Evolutionary conservation across 768 basidiomycete genomes (phyloP), one percentile per base, ranked within the genome.

Genomic region (Mycena polygramma): DNA sequence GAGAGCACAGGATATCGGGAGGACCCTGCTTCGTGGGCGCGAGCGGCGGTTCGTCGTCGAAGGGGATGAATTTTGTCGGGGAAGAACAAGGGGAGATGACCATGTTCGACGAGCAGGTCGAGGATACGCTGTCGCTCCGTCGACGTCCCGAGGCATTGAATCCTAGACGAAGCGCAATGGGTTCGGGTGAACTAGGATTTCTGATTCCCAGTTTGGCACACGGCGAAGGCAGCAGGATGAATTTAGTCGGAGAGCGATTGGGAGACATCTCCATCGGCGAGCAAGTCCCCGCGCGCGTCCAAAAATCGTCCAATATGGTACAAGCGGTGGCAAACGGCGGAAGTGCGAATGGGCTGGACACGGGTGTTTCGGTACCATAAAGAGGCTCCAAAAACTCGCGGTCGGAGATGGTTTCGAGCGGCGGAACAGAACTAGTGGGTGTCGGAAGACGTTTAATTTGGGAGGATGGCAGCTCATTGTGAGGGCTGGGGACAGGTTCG

Each of bases 241-340:
- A 45, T 57, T 30, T 46, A 8, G 68, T 70, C 11, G 62, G 68
- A 46, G 68, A 69, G 22, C 41, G 39, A 22, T 36, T 22, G 45
- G 61, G 68, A 43, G 68, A 69, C 39, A 69, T 58, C 8, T 57
- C 48, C 68, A 69, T 64, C 1, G 68, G 55, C 35, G 61, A 57
- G 48, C 54, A 69, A 35, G 68, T 52, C 1, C 26, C 61, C 7
- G 54, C 53, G 10, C 66, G 51, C 48, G 15, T 45, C 24, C 52
- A 26, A 30, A 15, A 41, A 61, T 58, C 49, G 39, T 22, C 37
- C 55, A 51, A n/a, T 9, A 26, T 20, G 14, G 11, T 14, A 41
- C 14, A 60, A 61, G 59, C 14, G 52, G 41, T 36, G 45, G 62
- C 67, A 8, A 49, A 45, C 17, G 51, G 52, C 58, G 58, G 52